These are phyloP conservation scores for Colletotrichum eleusines DNA, from an alignment of 2,329 filamentous ascomycete genomes.

Conservation along the genomic window DNA sequence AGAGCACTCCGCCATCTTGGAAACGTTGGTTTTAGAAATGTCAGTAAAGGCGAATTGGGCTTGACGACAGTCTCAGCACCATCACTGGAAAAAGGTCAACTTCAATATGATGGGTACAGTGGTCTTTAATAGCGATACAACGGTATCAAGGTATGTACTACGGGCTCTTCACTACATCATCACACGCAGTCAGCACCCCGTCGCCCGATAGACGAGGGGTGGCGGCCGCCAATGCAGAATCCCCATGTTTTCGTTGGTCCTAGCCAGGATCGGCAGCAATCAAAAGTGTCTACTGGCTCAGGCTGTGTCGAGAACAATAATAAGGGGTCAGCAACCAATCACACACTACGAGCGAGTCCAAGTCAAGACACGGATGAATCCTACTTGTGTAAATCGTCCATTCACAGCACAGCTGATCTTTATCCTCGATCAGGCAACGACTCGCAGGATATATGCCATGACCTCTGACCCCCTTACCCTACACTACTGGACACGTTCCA, in stretches of 20 bases:
- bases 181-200: not conserved
- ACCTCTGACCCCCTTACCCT: not conserved
- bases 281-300: not conserved
- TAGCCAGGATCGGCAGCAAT: not conserved
- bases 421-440: not conserved
- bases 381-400: not conserved
- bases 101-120: too few relatives aligned
- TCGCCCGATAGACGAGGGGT: not conserved
- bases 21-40: too few relatives aligned
- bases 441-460: not conserved
- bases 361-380: not conserved
- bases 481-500: not conserved
- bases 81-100: too few relatives aligned
- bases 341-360: not conserved
- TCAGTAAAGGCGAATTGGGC: not conserved
- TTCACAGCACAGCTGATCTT: not conserved
- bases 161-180: not conserved
- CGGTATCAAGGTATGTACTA: too few relatives aligned
- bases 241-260: not conserved
- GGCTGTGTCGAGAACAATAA: conserved; percentile 3
- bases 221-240: not conserved
- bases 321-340: not conserved
- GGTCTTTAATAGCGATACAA: too few relatives aligned
- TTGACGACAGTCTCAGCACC: not conserved
- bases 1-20: not conserved